A percentile compares a stretch with the other conserved stretches of the same genome.
Conservation (phyloP, 305 asterid species). For the Petunia hybrid region DNA sequence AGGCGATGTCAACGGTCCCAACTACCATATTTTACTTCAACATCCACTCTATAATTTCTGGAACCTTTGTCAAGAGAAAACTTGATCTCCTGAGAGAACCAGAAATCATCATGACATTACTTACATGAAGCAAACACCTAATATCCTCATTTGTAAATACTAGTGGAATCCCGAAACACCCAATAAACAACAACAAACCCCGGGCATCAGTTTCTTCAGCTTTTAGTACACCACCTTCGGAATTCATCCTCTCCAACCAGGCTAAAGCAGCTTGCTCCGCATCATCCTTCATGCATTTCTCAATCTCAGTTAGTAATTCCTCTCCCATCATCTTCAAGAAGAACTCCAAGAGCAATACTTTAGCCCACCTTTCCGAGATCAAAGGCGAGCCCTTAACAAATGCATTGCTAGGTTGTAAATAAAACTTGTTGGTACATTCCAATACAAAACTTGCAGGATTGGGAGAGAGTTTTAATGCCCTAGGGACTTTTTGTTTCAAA, state of each 20-base stretch:
- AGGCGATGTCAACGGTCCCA: conserved; percentile 67
- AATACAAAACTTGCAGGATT: conserved; percentile 67
- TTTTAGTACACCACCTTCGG: conserved; percentile 67
- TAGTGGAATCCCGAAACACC: conserved; percentile 68
- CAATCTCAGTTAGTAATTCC: conserved; percentile 34
- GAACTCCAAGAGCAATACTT: conserved; percentile 74
- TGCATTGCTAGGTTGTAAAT: conserved; percentile 66
- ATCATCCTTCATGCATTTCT: conserved; percentile 55
- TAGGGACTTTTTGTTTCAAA: conserved; percentile 68
- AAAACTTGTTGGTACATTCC: conserved; percentile 74
- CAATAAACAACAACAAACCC: conserved; percentile 71
- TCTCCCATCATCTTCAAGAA: conserved; percentile 55
- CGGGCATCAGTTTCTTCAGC: conserved; percentile 73
- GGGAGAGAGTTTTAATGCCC: conserved; percentile 62
- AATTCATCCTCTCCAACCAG: conserved; percentile 76
- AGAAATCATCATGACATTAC: conserved; percentile 61
- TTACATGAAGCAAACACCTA: conserved; percentile 59
- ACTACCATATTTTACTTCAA: conserved; percentile 61
- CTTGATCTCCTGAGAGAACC: conserved; percentile 58
- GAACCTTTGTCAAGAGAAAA: conserved; percentile 56
- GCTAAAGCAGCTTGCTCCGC: conserved; percentile 60
- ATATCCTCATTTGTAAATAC: conserved; percentile 62
- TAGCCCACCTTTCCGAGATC: conserved; percentile 70
- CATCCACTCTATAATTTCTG: conserved; percentile 68
- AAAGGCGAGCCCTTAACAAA: conserved; percentile 57